These are phyloP conservation scores for Colletotrichum endophyticum DNA, from an alignment of 2,329 filamentous ascomycete genomes.

Conservation along the genomic window DNA sequence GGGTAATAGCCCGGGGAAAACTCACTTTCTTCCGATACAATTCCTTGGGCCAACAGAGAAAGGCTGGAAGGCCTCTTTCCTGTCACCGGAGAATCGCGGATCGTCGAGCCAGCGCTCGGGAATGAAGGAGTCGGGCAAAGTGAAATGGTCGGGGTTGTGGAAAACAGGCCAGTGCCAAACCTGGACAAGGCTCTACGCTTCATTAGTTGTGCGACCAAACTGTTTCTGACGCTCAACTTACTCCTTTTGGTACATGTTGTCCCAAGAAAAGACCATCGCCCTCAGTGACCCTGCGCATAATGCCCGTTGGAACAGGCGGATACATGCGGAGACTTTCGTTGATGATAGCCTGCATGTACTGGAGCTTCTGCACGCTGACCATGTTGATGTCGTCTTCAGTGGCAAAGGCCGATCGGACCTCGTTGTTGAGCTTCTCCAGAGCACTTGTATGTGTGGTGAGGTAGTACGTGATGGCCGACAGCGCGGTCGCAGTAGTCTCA, in stretches of 20 bases:
- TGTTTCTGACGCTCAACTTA: conserved; percentile 18
- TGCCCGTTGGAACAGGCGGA: conserved; percentile 24
- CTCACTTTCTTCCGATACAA: conserved; percentile 55
- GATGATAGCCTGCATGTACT: conserved; percentile 39
- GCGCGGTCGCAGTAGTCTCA: conserved; percentile 8
- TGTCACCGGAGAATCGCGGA: conserved; percentile 34
- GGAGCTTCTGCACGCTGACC: conserved; percentile 27
- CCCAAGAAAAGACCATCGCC: conserved; percentile 35
- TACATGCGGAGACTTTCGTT: conserved; percentile 44
- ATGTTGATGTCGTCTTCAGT: conserved; percentile 35
- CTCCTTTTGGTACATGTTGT: conserved; percentile 34
- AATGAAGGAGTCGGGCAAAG: conserved; percentile 35
- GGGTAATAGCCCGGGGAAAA: conserved; percentile 29
- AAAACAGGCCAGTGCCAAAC: conserved; percentile 31
- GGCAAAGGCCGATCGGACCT: conserved; percentile 38
- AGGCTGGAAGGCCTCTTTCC: conserved; percentile 47
- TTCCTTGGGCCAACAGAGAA: conserved; percentile 54
- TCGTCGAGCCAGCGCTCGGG: conserved; percentile 50
- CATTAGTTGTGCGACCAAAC: background rate
- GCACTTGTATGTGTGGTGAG: background rate
- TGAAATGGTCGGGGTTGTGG: conserved; percentile 34
- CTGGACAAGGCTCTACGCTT: conserved; percentile 12
- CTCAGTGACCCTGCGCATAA: background rate
- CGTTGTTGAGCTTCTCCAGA: conserved; percentile 29
- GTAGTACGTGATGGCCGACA: background rate